phyloP scores from a whole-genome alignment of 2,329 filamentous ascomycete genomes.

The Tolypocladium pustulatum region DNA sequence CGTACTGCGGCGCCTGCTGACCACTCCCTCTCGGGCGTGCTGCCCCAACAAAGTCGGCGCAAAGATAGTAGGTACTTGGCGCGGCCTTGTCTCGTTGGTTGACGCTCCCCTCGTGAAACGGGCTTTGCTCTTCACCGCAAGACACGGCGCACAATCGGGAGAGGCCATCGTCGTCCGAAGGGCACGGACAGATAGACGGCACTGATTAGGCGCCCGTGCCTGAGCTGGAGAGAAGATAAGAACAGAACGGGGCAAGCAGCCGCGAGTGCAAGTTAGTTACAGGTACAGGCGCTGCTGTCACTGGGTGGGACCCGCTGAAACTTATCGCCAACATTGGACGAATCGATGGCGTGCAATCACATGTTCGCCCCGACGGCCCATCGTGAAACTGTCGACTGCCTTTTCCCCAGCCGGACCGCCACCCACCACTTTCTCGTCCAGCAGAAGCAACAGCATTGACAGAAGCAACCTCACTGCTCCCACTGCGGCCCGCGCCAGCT shows the following conservation, averaged over 20 bases:
- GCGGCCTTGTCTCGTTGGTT: background rate
- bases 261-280: no score
- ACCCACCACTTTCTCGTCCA: background rate
- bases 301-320: background rate
- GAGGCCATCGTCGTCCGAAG: background rate
- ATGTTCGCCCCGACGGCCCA: conserved; percentile 10
- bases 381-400: conserved; percentile 1
- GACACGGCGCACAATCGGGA: background rate
- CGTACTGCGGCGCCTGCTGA: background rate
- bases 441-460: background rate
- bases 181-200: background rate
- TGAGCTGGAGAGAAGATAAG: background rate
- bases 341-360: conserved; percentile 9
- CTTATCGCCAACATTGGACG: background rate
- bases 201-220: background rate
- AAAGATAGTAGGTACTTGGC: background rate
- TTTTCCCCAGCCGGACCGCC: background rate
- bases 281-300: no score
- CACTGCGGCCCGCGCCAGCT: conserved; percentile 4
- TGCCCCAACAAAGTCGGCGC: background rate
- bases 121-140: background rate
- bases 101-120: background rate
- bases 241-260: background rate
- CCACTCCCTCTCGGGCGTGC: background rate
- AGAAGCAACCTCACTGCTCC: background rate